These are phyloP conservation scores for Solanum stenotomum DNA, from an alignment of 257 asterid species.

Conservation along the genomic window DNA sequence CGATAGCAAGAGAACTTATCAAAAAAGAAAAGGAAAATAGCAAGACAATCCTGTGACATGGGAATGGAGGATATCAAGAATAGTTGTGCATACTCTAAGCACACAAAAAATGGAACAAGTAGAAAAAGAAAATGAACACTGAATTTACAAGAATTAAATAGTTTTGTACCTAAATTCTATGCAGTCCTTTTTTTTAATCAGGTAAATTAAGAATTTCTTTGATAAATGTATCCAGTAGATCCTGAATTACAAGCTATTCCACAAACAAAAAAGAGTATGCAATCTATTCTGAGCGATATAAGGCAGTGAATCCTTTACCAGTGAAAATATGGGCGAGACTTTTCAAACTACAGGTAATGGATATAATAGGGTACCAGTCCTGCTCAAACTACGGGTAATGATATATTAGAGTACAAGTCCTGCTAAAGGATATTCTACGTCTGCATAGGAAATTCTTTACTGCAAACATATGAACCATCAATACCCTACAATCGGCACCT, in stretches of 20 bases:
- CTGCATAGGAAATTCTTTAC: background rate
- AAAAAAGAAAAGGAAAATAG: background rate
- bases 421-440: background rate
- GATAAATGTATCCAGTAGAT: background rate
- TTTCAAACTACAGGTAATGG: background rate
- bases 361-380: background rate
- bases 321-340: background rate
- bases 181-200: background rate
- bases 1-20: background rate
- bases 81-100: background rate
- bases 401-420: background rate
- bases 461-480: background rate
- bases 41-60: background rate
- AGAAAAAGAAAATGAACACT: background rate
- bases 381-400: background rate
- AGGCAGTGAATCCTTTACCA: background rate
- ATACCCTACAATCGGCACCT: background rate
- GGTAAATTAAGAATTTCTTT: background rate
- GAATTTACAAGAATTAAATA: background rate
- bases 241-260: background rate
- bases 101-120: background rate
- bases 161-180: background rate
- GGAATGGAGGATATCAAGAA: background rate
- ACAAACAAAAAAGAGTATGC: background rate
- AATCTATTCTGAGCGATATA: background rate